Evolutionary conservation across 2,329 filamentous ascomycete genomes (phyloP), one percentile per base, ranked within the genome.

Genomic region (Stachybotrys chlorohalonatus): DNA sequence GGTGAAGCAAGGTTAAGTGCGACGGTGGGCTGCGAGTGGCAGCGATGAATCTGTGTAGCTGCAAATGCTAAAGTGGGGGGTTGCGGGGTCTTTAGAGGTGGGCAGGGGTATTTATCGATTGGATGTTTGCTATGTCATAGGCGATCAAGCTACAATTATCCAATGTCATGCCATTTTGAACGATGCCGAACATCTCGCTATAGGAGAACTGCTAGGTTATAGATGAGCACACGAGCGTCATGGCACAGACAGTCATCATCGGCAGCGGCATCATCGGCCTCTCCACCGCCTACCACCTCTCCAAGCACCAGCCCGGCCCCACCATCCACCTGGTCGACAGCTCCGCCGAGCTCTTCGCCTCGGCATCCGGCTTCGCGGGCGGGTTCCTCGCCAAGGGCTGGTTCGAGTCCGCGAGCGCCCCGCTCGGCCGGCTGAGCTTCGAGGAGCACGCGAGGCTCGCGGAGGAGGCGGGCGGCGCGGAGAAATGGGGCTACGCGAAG

Each of bases 371-470:
- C 1, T 84, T 81, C 59, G 86, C 87, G 0, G 89, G 79, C 16
- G 88, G 89, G 0, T 93, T 92, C 63, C 65, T 92, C 8, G 87
- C 87, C 0, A 76, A 75, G 39, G 85, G 92, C 66, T 92, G 87
- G 87, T 89, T 88, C 62, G 74, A 75, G 0, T 73, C 81, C 0
- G 73, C 77, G 1, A 71, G 82, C 6, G 74, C 80, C 0, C 72
- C 76, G 0, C 75, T 92, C 1, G 88, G 83, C 7, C 77, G 76
- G 1, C 74, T 92, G 11, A 89, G 85, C 47, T 93, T 88, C 64
- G 76, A 78, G 5, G 76, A 90, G 53, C 89, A 93, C 68, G 75
- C 75, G 58, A 70, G 78, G 48, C 77, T 92, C 11, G 86, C 88
- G 0, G 75, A 79, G 32, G 65, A 78, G 52, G 66, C 87, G 57